Evolutionary conservation across 352 stramenopile species (phyloP).

Genomic region (Pythium dissimile): DNA sequence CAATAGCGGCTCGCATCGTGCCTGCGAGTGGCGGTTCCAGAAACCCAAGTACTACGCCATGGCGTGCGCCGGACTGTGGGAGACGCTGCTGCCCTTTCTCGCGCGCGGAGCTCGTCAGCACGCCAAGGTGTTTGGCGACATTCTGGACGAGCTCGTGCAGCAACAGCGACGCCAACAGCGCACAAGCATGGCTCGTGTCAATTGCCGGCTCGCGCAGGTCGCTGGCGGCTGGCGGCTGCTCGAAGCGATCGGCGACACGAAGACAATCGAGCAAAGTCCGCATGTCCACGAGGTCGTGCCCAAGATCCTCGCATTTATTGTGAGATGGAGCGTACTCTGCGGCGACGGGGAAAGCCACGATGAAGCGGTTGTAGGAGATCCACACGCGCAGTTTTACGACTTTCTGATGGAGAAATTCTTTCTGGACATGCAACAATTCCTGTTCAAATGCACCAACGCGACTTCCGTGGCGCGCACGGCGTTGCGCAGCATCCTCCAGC

Average conservation of each 20-base stretch:
- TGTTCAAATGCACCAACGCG: conserved; percentile 45
- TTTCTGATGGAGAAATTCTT: conserved; percentile 67
- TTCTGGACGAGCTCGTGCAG: conserved; percentile 15
- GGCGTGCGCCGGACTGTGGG: conserved; percentile 56
- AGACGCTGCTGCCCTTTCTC: conserved; percentile 50
- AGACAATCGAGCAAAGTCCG: background rate
- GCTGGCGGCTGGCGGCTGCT: conserved; percentile 48
- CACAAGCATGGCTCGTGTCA: conserved; percentile 18
- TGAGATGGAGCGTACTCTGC: conserved; percentile 19
- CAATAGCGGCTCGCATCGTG: conserved; percentile 10
- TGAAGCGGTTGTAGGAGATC: background rate
- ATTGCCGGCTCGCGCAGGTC: conserved; percentile 64
- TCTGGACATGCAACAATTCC: conserved; percentile 42
- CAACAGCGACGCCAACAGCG: background rate
- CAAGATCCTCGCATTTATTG: conserved; percentile 28
- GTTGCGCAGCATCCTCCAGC: background rate
- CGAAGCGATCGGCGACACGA: conserved; percentile 26
- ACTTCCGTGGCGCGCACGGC: background rate
- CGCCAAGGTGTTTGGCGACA: conserved; percentile 19
- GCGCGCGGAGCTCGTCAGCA: conserved; percentile 35
- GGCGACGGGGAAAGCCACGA: background rate
- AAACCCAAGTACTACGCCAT: conserved; percentile 65
- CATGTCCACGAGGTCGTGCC: conserved; percentile 21
- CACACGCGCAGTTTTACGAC: conserved; percentile 30
- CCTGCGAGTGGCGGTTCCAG: conserved; percentile 45